Evolutionary conservation across 257 asterid genomes (phyloP).

Genomic region (Penstemon newberryi): DNA sequence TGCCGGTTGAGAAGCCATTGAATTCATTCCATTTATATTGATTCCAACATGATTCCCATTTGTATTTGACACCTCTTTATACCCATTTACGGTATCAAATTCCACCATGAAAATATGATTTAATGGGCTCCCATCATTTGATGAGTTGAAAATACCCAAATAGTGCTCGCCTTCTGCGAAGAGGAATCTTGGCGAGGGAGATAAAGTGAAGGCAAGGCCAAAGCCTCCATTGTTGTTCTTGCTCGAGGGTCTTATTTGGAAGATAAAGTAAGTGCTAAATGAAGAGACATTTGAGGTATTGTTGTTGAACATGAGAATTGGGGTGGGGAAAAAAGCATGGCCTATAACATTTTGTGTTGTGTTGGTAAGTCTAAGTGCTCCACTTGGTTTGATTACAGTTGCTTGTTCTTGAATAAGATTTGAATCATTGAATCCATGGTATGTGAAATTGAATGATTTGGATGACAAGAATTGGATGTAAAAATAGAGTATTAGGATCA

Average conservation of each 20-base stretch:
- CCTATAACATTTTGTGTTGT: slow-evolving; percentile 38
- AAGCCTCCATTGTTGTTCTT: slow-evolving; percentile 44
- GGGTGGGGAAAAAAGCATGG: slow-evolving; percentile 47
- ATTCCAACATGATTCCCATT: slow-evolving; percentile 63
- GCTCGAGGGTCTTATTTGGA: slow-evolving; percentile 44
- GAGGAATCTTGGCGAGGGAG: slow-evolving; percentile 40
- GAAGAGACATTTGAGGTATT: slow-evolving; percentile 33
- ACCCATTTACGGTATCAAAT: slow-evolving; percentile 65
- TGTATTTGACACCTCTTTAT: slow-evolving; percentile 22
- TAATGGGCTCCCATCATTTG: slow-evolving; percentile 17
- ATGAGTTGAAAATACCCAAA: slow-evolving; percentile 47
- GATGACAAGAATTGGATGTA: slow-evolving; percentile 21
- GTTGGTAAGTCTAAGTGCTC: slow-evolving; percentile 63
- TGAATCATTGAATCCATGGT: slow-evolving; percentile 51
- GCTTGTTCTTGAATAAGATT: slow-evolving; percentile 34
- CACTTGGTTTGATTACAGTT: slow-evolving; percentile 30
- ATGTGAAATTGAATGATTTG: slow-evolving; percentile 41
- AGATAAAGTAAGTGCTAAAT: slow-evolving; percentile 56
- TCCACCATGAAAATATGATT: slow-evolving; percentile 68
- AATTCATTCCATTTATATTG: slow-evolving; percentile 41
- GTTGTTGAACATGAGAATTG: slow-evolving; percentile 38
- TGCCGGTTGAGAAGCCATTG: slow-evolving; percentile 24
- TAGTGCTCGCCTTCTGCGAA: slow-evolving; percentile 39
- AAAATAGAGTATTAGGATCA: slow-evolving; percentile 20
- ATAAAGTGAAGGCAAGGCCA: slow-evolving; percentile 64